Conservation (phyloP, 495 filamentous ascomycete species). For the Podospora fimiseda region DNA sequence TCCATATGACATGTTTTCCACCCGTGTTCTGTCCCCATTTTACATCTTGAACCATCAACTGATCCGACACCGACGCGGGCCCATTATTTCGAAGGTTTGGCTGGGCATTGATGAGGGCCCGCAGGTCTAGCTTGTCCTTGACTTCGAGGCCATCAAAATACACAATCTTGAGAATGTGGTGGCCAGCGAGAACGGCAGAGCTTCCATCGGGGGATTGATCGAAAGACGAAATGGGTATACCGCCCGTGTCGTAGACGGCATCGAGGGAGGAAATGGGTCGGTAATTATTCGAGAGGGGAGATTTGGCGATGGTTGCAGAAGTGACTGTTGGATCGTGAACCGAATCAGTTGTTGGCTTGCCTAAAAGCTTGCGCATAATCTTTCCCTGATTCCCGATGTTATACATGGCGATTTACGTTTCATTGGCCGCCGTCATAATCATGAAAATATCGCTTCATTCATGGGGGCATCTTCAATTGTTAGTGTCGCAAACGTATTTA, state of each 20-base stretch:
- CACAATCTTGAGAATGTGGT: conserved; percentile 79
- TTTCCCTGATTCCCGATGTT: conserved; percentile 38
- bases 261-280: conserved; percentile 67
- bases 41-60: conserved; percentile 75
- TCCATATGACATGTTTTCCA: conserved; percentile 57
- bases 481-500: too few relatives aligned
- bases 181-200: conserved; percentile 72
- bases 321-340: conserved; percentile 30
- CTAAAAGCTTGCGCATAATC: conserved; percentile 49
- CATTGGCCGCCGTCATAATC: too few relatives aligned
- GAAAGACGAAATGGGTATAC: conserved; percentile 60
- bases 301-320: conserved; percentile 27
- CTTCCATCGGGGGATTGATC: conserved; percentile 72
- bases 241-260: conserved; percentile 62
- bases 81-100: conserved; percentile 54
- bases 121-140: conserved; percentile 73
- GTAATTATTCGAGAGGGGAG: conserved; percentile 32
- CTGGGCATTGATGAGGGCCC: conserved; percentile 65
- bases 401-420: conserved; percentile 20
- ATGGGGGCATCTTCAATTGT: not conserved
- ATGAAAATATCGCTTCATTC: too few relatives aligned
- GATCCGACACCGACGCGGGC: conserved; percentile 51
- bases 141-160: conserved; percentile 62
- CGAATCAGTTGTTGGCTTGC: conserved; percentile 34
- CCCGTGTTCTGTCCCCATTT: conserved; percentile 60